phyloP scores from a whole-genome alignment of 495 filamentous ascomycete genomes.

The Aspergillus bertholletiae region DNA sequence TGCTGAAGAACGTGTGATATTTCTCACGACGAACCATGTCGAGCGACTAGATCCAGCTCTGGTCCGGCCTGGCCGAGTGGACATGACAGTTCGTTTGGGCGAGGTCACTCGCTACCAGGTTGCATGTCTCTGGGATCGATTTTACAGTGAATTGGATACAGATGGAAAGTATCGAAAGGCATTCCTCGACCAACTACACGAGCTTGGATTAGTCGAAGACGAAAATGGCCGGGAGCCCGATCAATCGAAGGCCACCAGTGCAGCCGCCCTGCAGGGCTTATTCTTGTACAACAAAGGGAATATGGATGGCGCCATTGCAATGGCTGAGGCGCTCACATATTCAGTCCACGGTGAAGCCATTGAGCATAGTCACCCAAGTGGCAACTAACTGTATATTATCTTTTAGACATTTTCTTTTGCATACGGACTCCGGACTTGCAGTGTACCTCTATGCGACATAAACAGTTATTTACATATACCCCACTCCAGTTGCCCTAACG shows the following conservation, averaged over 20 bases:
- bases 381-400: constrained; percentile 25
- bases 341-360: constrained; percentile 30
- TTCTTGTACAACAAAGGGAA: constrained; percentile 93
- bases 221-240: constrained; percentile 39
- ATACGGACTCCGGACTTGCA: constrained; percentile 6
- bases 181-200: constrained; percentile 49
- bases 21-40: constrained; percentile 93
- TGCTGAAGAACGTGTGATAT: constrained; percentile 87
- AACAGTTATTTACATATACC: neutral
- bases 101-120: constrained; percentile 85
- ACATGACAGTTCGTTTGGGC: constrained; percentile 87
- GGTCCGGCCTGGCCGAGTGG: constrained; percentile 86
- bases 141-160: constrained; percentile 79
- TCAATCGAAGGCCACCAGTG: constrained; percentile 57
- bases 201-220: constrained; percentile 51
- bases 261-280: constrained; percentile 86
- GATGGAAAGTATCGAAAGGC: constrained; percentile 46
- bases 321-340: constrained; percentile 61
- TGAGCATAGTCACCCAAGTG: constrained; percentile 13
- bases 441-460: constrained; percentile 15
- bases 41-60: constrained; percentile 85
- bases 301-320: constrained; percentile 79
- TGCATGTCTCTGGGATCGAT: constrained; percentile 85
- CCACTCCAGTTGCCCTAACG: neutral
- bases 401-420: constrained; percentile 3